Conservation (phyloP, 1,284 basidiomycete genomes). For the Meira nashicola region DNA sequence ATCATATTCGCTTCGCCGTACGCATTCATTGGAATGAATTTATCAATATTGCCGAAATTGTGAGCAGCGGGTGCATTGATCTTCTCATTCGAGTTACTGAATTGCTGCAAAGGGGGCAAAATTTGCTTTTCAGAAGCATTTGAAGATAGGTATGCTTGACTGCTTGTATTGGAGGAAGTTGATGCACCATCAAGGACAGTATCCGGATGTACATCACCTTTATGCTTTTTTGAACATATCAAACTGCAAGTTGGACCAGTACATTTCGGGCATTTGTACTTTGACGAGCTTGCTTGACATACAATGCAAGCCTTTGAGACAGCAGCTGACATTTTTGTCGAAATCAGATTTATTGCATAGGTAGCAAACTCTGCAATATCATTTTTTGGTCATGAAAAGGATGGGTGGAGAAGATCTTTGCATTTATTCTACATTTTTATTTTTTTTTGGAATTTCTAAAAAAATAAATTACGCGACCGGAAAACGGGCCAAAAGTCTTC, state of each 20-base stretch:
- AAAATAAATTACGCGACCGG: too few species aligned
- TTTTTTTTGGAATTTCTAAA: too few species aligned
- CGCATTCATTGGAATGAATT: conserved; percentile 7
- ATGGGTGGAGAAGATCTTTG: too few species aligned
- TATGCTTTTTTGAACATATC: conserved; percentile 14
- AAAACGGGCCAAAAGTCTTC: too few species aligned
- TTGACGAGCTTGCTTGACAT: conserved; percentile 11
- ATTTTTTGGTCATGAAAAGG: too few species aligned
- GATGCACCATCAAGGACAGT: not conserved
- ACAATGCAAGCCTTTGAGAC: conserved; percentile 8
- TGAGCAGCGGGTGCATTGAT: not conserved
- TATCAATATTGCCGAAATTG: not conserved
- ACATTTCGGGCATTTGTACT: conserved; percentile 18
- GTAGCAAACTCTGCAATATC: too few species aligned
- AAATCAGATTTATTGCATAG: too few species aligned
- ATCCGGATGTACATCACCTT: not conserved
- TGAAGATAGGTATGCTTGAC: not conserved
- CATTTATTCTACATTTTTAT: too few species aligned
- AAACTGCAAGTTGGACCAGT: conserved; percentile 9
- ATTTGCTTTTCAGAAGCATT: not conserved
- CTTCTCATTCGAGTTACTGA: not conserved
- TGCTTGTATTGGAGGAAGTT: not conserved
- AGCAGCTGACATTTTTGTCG: conserved; percentile 5
- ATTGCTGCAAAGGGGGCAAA: not conserved
- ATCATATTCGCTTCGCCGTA: conserved; percentile 10